These are phyloP conservation scores for Boletus patriciae DNA, from an alignment of 768 basidiomycete genomes.

Conservation along the genomic window DNA sequence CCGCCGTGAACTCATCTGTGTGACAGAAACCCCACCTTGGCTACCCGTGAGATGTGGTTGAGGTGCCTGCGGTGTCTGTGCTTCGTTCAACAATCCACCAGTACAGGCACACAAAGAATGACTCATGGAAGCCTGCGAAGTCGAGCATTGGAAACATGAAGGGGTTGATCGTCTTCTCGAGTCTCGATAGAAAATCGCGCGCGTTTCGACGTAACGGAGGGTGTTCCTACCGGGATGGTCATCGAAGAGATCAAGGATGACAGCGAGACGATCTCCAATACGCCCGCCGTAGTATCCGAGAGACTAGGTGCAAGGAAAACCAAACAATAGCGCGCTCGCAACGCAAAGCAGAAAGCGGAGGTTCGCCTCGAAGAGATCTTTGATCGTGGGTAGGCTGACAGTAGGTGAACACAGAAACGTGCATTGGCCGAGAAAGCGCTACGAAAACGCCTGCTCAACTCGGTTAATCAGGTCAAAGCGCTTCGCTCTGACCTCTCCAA, in stretches of 20 bases:
- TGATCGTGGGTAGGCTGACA: background rate
- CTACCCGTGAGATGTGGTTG: conserved; percentile 55
- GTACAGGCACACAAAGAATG: conserved; percentile 71
- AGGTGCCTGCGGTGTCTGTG: conserved; percentile 60
- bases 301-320: conserved; percentile 51
- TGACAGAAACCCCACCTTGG: conserved; percentile 47
- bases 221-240: conserved; percentile 63
- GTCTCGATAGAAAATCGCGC: too few relatives aligned
- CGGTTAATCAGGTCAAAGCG: conserved; percentile 55
- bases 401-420: conserved; percentile 59
- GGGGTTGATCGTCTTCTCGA: conserved; percentile 56
- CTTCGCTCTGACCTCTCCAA: conserved; percentile 48
- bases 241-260: conserved; percentile 48
- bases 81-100: conserved; percentile 90
- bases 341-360: conserved; percentile 59
- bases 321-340: conserved; percentile 67
- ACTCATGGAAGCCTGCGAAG: conserved; percentile 61
- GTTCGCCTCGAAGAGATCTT: conserved; percentile 38
- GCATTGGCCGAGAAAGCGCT: conserved; percentile 58
- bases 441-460: conserved; percentile 59
- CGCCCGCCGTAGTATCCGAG: conserved; percentile 37
- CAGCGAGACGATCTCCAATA: conserved; percentile 36
- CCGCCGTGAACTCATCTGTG: background rate
- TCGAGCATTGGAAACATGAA: conserved; percentile 58
- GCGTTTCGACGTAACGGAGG: conserved; percentile 30